Percentiles rank a stretch among this genome's conserved stretches.
Conservation (phyloP, 192 early-diverging fungal species). For the Coemansia sp. region DNA sequence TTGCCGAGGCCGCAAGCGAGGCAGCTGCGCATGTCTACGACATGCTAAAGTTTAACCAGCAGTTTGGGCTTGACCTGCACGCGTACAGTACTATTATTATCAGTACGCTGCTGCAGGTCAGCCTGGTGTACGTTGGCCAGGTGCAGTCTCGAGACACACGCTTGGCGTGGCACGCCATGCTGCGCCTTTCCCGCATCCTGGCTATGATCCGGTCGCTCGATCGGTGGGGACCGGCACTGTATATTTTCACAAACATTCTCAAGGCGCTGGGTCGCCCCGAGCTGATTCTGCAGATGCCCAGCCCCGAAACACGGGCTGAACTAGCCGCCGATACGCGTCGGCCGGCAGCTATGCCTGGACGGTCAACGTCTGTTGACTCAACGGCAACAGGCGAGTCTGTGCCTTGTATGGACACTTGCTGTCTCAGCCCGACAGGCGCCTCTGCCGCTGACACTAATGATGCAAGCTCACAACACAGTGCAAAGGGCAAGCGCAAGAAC, state of each 20-base stretch:
- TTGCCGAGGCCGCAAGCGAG: conserved; percentile 19
- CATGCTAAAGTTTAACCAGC: conserved; percentile 51
- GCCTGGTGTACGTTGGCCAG: conserved; percentile 49
- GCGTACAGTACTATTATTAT: conserved; percentile 42
- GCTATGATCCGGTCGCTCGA: conserved; percentile 53
- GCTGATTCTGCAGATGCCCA: conserved; percentile 38
- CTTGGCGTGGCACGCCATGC: conserved; percentile 50
- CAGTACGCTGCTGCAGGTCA: conserved; percentile 44
- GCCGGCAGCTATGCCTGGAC: conserved; percentile 11
- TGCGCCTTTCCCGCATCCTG: conserved; percentile 50
- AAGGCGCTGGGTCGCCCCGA: conserved; percentile 54
- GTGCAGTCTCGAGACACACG: conserved; percentile 42
- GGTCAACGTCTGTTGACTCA: conserved; percentile 35
- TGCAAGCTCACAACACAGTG: not conserved
- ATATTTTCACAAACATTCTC: conserved; percentile 56
- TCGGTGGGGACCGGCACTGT: conserved; percentile 52
- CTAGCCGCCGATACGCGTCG: conserved; percentile 28
- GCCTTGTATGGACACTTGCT: conserved; percentile 25
- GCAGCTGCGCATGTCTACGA: conserved; percentile 39
- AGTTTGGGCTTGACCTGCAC: conserved; percentile 52
- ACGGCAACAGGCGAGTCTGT: conserved; percentile 19
- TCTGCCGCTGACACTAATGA: not conserved
- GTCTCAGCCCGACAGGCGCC: not conserved
- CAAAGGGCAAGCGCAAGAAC: conserved; percentile 45
- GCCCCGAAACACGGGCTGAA: conserved; percentile 37